Evolutionary conservation across 495 filamentous ascomycete genomes (phyloP).

Genomic region (Penicillium cataractarum): DNA sequence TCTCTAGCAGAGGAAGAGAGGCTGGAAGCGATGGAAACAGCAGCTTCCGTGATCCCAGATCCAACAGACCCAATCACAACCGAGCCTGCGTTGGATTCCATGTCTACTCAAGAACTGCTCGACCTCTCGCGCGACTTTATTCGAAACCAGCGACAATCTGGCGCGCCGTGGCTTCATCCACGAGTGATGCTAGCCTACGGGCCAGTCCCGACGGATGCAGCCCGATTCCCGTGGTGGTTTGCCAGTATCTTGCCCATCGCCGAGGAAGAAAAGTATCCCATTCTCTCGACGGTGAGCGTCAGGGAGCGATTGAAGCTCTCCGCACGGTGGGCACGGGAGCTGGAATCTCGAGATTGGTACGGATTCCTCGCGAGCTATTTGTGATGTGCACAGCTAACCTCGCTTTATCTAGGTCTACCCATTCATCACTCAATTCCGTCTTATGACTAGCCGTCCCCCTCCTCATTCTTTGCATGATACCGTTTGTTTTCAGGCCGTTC

Average conservation of each 20-base stretch:
- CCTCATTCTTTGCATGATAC: constrained; percentile 42
- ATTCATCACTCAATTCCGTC: constrained; percentile 39
- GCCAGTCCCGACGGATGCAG: constrained; percentile 71
- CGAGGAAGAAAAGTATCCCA: constrained; percentile 76
- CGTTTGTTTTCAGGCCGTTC: constrained; percentile 30
- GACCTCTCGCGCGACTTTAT: constrained; percentile 67
- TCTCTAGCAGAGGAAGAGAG: constrained; percentile 79
- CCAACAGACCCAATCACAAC: constrained; percentile 22
- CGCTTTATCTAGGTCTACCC: constrained; percentile 32
- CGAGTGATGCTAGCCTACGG: constrained; percentile 76
- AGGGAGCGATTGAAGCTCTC: constrained; percentile 80
- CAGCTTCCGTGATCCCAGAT: constrained; percentile 21
- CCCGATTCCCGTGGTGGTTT: constrained; percentile 88
- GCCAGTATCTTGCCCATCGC: constrained; percentile 76
- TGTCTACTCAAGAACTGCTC: constrained; percentile 73
- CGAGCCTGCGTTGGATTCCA: constrained; percentile 52
- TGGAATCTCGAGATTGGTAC: constrained; percentile 74
- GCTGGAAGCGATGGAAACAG: constrained; percentile 66
- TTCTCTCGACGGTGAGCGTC: constrained; percentile 73
- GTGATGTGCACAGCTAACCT: constrained; percentile 3
- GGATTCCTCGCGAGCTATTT: constrained; percentile 21
- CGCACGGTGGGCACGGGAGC: constrained; percentile 71
- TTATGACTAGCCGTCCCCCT: constrained; percentile 58
- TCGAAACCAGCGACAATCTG: constrained; percentile 61
- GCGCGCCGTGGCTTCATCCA: constrained; percentile 72